These are phyloP conservation scores for Anthostomella pinea DNA, from an alignment of 2,329 filamentous ascomycete species.

Conservation along the genomic window DNA sequence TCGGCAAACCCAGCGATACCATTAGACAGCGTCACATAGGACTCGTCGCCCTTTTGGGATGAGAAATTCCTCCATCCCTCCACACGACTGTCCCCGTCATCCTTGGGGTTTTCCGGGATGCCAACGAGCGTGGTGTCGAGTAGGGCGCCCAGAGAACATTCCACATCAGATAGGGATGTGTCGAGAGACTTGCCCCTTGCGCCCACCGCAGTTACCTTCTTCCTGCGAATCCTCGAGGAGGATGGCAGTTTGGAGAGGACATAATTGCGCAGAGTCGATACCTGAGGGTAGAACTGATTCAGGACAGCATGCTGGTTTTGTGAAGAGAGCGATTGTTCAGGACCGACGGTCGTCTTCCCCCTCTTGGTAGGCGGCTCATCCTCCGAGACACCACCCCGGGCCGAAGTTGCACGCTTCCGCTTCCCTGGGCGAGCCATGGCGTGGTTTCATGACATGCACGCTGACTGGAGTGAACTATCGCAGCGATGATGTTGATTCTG, in stretches of 20 bases:
- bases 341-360: slow-evolving; percentile 7
- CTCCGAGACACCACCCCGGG: slow-evolving; percentile 6
- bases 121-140: slow-evolving; percentile 72
- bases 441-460: slow-evolving; percentile 9
- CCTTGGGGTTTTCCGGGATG: slow-evolving; percentile 34
- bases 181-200: slow-evolving; percentile 17
- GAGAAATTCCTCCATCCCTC: slow-evolving; percentile 59
- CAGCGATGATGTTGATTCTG: no score
- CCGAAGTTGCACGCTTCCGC: slow-evolving; percentile 19
- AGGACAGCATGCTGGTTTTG: slow-evolving; percentile 59
- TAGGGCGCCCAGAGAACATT: slow-evolving; percentile 49
- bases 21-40: slow-evolving; percentile 51
- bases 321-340: slow-evolving; percentile 1
- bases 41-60: slow-evolving; percentile 60
- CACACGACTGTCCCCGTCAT: slow-evolving; percentile 40
- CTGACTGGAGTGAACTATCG: no score
- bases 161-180: slow-evolving; percentile 29
- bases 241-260: slow-evolving; percentile 62
- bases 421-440: slow-evolving; percentile 28
- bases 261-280: slow-evolving; percentile 68
- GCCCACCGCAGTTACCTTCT: slow-evolving; percentile 51
- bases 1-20: slow-evolving; percentile 43
- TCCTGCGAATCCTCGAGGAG: slow-evolving; percentile 62
- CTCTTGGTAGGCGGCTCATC: slow-evolving; percentile 18
- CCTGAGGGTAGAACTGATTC: slow-evolving; percentile 62